These are phyloP conservation scores for Phaffomyces opuntiae DNA, from an alignment of 805 yeast species.

Conservation along the genomic window DNA sequence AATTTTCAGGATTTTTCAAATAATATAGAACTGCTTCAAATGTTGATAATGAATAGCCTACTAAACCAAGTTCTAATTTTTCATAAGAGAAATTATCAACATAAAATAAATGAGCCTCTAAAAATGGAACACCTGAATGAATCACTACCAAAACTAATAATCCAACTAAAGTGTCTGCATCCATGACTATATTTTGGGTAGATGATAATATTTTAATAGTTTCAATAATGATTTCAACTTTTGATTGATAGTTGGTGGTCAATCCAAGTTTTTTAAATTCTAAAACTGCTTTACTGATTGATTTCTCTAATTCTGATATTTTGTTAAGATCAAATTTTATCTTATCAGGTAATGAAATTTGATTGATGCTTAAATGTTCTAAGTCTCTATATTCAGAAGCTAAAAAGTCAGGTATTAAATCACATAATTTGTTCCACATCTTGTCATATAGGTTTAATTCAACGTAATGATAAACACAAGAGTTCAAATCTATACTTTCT, in stretches of 20 bases:
- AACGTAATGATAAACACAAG: conserved; percentile 59
- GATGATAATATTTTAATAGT: conserved; percentile 47
- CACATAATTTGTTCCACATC: conserved; percentile 47
- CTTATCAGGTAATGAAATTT: conserved; percentile 32
- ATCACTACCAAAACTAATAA: conserved; percentile 65
- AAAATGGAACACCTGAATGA: conserved; percentile 48
- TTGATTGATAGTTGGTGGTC: conserved; percentile 40
- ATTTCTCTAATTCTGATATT: conserved; percentile 30
- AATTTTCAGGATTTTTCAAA: conserved; percentile 35
- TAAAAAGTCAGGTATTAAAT: conserved; percentile 20
- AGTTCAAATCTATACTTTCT: conserved; percentile 40
- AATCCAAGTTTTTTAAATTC: conserved; percentile 42
- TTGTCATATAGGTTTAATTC: conserved; percentile 62
- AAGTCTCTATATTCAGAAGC: conserved; percentile 16
- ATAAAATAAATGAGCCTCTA: conserved; percentile 61
- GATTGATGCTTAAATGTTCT: conserved; percentile 31
- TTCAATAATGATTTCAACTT: conserved; percentile 40
- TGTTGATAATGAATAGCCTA: conserved; percentile 76
- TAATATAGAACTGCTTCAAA: conserved; percentile 75
- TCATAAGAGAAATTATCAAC: conserved; percentile 50
- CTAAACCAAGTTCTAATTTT: conserved; percentile 47
- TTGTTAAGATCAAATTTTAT: conserved; percentile 22
- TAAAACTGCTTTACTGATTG: conserved; percentile 43
- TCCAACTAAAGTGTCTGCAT: conserved; percentile 78
- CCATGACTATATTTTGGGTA: conserved; percentile 34